phyloP scores from a whole-genome alignment of 352 stramenopile genomes.

The Globisporangium iwayamae region DNA sequence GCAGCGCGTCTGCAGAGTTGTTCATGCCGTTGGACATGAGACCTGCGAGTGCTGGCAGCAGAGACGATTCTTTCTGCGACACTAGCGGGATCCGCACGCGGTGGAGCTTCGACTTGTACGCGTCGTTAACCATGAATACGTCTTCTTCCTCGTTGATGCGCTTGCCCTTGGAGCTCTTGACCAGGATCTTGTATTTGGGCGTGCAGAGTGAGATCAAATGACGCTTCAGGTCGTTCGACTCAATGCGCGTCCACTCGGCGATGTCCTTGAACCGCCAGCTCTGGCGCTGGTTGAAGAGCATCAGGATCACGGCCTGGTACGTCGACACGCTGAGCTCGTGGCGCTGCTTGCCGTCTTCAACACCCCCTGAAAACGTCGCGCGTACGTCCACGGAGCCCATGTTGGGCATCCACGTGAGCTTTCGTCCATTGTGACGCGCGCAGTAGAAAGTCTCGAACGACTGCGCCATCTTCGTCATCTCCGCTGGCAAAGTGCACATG shows the following conservation, averaged over 20 bases:
- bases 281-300: conserved; percentile 94
- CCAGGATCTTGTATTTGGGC: conserved; percentile 96
- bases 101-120: conserved; percentile 94
- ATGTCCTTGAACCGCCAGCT: conserved; percentile 88
- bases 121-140: conserved; percentile 92
- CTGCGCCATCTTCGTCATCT: conserved; percentile 76
- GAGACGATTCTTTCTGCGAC: conserved; percentile 76
- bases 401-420: conserved; percentile 95
- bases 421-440: conserved; percentile 91
- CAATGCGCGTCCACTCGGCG: conserved; percentile 86
- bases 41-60: conserved; percentile 34
- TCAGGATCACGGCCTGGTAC: conserved; percentile 98
- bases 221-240: conserved; percentile 83
- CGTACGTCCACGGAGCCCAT: conserved; percentile 91
- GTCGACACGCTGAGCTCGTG: conserved; percentile 97
- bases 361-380: conserved; percentile 81
- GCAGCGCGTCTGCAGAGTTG: conserved; percentile 71
- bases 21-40: conserved; percentile 26
- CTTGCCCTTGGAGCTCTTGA: conserved; percentile 97
- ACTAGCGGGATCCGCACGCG: conserved; percentile 82
- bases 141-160: conserved; percentile 94
- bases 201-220: conserved; percentile 98
- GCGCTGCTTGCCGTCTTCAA: conserved; percentile 48
- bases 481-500: conserved; percentile 78
- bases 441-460: conserved; percentile 95